Conservation (phyloP, 2,329 filamentous ascomycete species). For the Bipolaris zeicola region DNA sequence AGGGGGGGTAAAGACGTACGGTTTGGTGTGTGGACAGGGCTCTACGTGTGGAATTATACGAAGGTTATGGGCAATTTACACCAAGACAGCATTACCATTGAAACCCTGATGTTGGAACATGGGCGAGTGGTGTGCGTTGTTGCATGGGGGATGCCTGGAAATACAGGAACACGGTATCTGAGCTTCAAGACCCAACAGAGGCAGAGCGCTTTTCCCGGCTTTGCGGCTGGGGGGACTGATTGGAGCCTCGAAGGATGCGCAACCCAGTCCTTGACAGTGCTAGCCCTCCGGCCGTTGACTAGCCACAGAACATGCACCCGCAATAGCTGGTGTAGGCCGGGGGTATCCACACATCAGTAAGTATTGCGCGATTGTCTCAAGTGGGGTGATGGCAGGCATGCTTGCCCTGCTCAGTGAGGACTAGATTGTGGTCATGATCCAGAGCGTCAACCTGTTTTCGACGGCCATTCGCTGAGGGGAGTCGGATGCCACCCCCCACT, state of each 20-base stretch:
- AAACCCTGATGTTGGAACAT: conserved; percentile 33
- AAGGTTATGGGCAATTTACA: conserved; percentile 38
- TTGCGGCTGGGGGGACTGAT: conserved; percentile 43
- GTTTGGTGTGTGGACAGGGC: conserved; percentile 34
- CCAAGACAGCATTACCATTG: conserved; percentile 43
- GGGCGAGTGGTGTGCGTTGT: conserved; percentile 37
- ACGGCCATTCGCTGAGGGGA: background rate
- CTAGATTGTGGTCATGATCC: conserved; percentile 5
- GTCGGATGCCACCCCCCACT: conserved; percentile 3
- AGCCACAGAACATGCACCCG: conserved; percentile 36
- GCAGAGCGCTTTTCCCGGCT: conserved; percentile 44
- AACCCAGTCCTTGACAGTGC: conserved; percentile 40
- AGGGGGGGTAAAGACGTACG: conserved; percentile 46
- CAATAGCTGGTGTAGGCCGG: conserved; percentile 29
- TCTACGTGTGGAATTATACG: conserved; percentile 33
- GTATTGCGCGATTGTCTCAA: conserved; percentile 28
- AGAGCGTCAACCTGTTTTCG: conserved; percentile 10
- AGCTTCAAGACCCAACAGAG: conserved; percentile 36
- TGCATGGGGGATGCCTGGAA: conserved; percentile 43
- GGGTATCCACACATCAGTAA: conserved; percentile 32
- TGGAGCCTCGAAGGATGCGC: conserved; percentile 47
- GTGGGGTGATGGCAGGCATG: conserved; percentile 3
- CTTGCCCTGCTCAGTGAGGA: conserved; percentile 1
- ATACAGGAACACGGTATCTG: conserved; percentile 42
- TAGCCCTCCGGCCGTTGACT: conserved; percentile 47